Percentiles rank a stretch among this genome's conserved stretches.
Conservation (phyloP, 305 asterid species). For the Striga hermonthica region DNA sequence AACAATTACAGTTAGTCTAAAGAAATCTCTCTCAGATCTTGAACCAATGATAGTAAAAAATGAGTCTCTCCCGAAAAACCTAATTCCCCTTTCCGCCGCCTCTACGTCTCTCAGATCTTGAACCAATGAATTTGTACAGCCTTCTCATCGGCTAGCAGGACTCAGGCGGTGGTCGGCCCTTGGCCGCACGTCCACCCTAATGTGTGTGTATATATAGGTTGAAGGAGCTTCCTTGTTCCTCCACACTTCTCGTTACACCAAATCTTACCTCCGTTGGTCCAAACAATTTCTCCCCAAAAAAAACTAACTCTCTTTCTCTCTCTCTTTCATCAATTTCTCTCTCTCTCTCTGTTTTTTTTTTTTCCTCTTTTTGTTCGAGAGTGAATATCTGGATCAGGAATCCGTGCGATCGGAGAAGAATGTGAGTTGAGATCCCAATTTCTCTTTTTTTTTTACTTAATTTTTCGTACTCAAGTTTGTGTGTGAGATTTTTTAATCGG, state of each 20-base stretch:
- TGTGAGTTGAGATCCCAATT: constrained; percentile 30
- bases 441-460: neutral
- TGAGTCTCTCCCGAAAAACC: too few relatives aligned
- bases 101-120: too few relatives aligned
- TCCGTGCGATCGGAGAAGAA: constrained; percentile 9
- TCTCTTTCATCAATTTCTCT: constrained; percentile 12
- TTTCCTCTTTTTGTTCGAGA: constrained; percentile 10
- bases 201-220: neutral
- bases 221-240: neutral
- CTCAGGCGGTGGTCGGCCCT: too few relatives aligned
- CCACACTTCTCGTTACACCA: neutral
- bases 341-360: too few relatives aligned
- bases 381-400: constrained; percentile 34
- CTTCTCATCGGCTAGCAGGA: too few relatives aligned
- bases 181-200: too few relatives aligned
- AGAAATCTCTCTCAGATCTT: too few relatives aligned
- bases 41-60: too few relatives aligned
- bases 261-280: constrained; percentile 20
- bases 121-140: too few relatives aligned
- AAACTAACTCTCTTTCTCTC: too few relatives aligned
- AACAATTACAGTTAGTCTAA: too few relatives aligned
- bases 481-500: neutral
- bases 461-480: neutral
- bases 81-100: too few relatives aligned
- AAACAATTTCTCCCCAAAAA: neutral